phyloP scores from a whole-genome alignment of 192 early-diverging fungal genomes.

The Phlyctochytrium arcticum region DNA sequence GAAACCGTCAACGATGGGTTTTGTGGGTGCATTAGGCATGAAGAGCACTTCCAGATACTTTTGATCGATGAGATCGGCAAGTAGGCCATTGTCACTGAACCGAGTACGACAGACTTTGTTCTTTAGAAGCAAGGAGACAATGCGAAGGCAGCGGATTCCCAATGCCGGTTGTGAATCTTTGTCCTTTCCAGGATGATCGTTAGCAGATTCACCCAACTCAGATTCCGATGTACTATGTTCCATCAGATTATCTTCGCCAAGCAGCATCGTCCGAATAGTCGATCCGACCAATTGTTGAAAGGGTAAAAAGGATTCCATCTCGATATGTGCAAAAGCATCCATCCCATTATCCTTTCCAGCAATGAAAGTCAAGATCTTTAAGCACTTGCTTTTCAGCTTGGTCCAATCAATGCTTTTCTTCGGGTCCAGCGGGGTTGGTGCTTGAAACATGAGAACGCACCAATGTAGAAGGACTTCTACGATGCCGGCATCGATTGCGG shows the following conservation, averaged over 20 bases:
- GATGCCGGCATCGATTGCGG: background rate
- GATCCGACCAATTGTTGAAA: background rate
- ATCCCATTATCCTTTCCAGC: background rate
- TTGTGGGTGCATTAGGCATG: no score
- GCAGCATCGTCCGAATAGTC: background rate
- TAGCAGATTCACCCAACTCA: background rate
- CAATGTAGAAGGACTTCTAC: background rate
- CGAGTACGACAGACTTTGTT: background rate
- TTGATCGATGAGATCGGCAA: background rate
- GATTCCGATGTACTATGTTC: background rate
- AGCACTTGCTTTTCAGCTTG: background rate
- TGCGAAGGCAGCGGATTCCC: conserved; percentile 1
- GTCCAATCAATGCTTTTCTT: background rate
- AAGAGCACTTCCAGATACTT: background rate
- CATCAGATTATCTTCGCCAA: no score
- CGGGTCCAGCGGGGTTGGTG: background rate
- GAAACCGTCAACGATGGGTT: background rate
- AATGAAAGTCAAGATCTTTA: background rate
- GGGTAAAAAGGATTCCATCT: background rate
- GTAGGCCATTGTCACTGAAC: background rate
- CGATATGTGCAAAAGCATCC: background rate
- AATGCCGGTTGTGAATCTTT: background rate
- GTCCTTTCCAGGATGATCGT: background rate
- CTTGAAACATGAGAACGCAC: background rate
- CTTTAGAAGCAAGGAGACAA: conserved; percentile 1